Evolutionary conservation across 78 protist species (phyloP).

Genomic region (Dictyostelium capitatum): DNA sequence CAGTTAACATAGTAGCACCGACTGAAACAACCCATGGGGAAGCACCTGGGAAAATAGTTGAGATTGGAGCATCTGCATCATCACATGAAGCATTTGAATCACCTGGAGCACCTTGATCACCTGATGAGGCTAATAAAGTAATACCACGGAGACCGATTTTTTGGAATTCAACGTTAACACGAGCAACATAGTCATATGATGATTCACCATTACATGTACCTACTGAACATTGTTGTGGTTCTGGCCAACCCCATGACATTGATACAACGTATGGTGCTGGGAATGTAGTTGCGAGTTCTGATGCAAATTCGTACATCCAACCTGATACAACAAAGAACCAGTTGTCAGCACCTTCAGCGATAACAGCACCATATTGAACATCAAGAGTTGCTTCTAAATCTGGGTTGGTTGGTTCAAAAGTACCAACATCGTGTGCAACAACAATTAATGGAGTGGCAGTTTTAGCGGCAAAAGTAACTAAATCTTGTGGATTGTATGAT

Average conservation of each 20-base stretch:
- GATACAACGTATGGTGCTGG: conserved; percentile 40
- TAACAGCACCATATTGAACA: conserved; percentile 68
- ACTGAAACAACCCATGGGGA: conserved; percentile 71
- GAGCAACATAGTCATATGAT: conserved; percentile 24
- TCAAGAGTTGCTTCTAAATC: conserved; percentile 60
- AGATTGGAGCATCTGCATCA: not conserved
- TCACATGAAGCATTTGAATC: conserved; percentile 3
- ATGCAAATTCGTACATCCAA: conserved; percentile 56
- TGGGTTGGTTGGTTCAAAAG: conserved; percentile 8
- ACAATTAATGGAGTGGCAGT: conserved; percentile 42
- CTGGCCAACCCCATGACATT: conserved; percentile 73
- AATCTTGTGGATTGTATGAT: conserved; percentile 56
- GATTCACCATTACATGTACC: not conserved
- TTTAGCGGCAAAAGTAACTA: conserved; percentile 32
- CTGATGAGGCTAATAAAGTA: conserved; percentile 65
- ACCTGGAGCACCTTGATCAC: conserved; percentile 85
- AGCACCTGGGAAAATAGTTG: conserved; percentile 69
- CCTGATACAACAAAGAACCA: conserved; percentile 60
- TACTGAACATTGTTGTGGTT: not conserved
- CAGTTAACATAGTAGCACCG: conserved; percentile 67
- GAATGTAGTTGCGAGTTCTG: not conserved
- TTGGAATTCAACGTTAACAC: conserved; percentile 70
- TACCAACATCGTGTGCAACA: conserved; percentile 41
- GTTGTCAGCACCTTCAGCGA: conserved; percentile 27
- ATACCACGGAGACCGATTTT: conserved; percentile 75